Conservation (phyloP, 768 basidiomycete species). For the Xerocomus brunneocitrinus region DNA sequence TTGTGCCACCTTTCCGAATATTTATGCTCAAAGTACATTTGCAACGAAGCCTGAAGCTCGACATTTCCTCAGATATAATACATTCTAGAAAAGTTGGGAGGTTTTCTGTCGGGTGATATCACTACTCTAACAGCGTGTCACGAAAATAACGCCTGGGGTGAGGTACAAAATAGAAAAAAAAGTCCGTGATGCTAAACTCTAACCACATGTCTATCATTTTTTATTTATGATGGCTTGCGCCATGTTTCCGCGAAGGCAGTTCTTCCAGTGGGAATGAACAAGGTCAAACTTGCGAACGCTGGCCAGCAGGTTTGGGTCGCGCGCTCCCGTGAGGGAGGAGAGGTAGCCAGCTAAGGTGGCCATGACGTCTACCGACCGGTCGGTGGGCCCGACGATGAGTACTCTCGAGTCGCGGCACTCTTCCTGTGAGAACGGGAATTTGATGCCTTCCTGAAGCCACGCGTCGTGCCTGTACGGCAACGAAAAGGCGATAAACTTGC, state of each 20-base stretch:
- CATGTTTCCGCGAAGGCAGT: not conserved
- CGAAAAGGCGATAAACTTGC: not conserved
- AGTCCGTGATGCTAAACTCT: not conserved
- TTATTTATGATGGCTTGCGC: not conserved
- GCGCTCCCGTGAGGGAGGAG: conserved; percentile 10
- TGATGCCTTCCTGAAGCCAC: not conserved
- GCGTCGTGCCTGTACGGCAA: not conserved
- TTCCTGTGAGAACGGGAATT: not conserved
- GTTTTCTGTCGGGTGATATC: not conserved
- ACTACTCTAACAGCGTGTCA: not conserved
- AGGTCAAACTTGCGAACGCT: not conserved
- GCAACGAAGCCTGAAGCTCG: not conserved
- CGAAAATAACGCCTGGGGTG: not conserved
- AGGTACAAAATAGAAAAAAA: not conserved
- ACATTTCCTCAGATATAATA: not conserved
- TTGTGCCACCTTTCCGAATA: too few species aligned
- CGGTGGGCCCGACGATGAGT: conserved; percentile 27
- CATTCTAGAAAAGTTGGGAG: not conserved
- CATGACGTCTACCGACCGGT: conserved; percentile 29
- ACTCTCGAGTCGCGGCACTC: conserved; percentile 12
- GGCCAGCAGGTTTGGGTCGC: not conserved
- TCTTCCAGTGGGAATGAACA: not conserved
- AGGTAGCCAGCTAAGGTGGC: conserved; percentile 26
- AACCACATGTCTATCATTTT: not conserved
- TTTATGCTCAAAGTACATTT: too few species aligned